Conservation (phyloP, 2,329 filamentous ascomycete genomes). For the Cadophora sp. region DNA sequence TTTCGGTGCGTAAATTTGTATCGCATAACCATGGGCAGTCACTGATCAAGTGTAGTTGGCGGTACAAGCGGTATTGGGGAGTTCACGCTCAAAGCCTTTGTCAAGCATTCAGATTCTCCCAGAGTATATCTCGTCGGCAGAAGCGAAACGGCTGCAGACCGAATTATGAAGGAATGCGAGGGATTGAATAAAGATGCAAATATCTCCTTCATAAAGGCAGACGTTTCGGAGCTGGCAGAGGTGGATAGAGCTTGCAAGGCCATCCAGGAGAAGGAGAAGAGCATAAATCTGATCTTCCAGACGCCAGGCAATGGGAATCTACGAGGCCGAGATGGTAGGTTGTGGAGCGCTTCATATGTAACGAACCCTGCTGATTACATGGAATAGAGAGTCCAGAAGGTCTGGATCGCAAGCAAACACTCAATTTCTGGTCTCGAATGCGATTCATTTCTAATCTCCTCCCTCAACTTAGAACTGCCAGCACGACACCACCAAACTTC, state of each 20-base stretch:
- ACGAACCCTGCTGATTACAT: neutral
- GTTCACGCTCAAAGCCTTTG: constrained; percentile 53
- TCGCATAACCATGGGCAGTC: neutral
- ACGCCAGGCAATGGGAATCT: constrained; percentile 54
- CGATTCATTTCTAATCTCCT: constrained; percentile 64
- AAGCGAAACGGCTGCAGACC: constrained; percentile 48
- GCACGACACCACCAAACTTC: constrained; percentile 49
- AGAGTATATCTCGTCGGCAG: constrained; percentile 57
- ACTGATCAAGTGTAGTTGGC: constrained; percentile 44
- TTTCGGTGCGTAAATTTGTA: constrained; percentile 33
- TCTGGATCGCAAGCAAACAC: constrained; percentile 38
- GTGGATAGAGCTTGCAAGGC: constrained; percentile 57
- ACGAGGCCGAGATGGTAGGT: constrained; percentile 36
- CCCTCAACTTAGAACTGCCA: constrained; percentile 52
- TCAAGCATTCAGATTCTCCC: constrained; percentile 48
- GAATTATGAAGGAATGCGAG: constrained; percentile 51
- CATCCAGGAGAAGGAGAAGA: constrained; percentile 56
- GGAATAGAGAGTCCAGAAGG: constrained; percentile 39
- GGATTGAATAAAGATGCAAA: constrained; percentile 51
- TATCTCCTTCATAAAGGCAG: constrained; percentile 54
- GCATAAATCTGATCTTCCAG: constrained; percentile 62
- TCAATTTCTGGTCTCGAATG: constrained; percentile 61
- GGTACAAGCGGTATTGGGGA: constrained; percentile 59
- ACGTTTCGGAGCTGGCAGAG: constrained; percentile 53
- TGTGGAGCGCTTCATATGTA: no score